Evolutionary conservation across 192 early-diverging fungal species (phyloP).

Genomic region (Backusella mclennaniae): DNA sequence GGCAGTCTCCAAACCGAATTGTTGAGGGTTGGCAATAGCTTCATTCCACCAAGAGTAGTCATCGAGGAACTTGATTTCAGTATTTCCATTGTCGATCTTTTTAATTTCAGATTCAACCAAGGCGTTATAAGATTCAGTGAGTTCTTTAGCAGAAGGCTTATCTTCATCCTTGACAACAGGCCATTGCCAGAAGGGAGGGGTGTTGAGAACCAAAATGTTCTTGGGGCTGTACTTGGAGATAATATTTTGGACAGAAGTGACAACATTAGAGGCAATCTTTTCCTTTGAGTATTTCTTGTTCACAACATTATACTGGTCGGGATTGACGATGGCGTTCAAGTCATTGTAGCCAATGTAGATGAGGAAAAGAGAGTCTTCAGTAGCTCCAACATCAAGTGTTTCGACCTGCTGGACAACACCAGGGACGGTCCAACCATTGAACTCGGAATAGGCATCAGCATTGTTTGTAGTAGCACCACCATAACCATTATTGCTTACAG

Average conservation of each 20-base stretch:
- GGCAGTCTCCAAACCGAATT: neutral
- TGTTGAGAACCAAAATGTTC: neutral
- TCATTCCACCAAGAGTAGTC: neutral
- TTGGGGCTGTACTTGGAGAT: neutral
- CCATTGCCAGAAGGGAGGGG: neutral
- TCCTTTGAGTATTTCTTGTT: neutral
- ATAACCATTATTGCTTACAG: constrained; percentile 5
- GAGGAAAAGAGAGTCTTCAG: neutral
- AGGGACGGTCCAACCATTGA: constrained; percentile 6
- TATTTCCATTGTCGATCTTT: neutral
- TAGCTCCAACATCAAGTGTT: neutral
- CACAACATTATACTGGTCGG: neutral
- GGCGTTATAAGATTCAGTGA: neutral
- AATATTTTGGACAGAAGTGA: neutral
- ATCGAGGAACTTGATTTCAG: neutral
- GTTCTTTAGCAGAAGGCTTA: neutral
- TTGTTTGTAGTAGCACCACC: constrained; percentile 11
- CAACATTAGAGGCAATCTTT: neutral
- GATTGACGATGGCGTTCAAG: neutral
- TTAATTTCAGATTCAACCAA: neutral
- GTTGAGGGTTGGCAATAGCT: neutral
- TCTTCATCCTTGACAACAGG: neutral
- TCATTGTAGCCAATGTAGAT: neutral
- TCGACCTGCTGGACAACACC: neutral
- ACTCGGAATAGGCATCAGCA: neutral